These are phyloP conservation scores for Monosporascus sp. DNA, from an alignment of 2,329 filamentous ascomycete species.

Conservation along the genomic window DNA sequence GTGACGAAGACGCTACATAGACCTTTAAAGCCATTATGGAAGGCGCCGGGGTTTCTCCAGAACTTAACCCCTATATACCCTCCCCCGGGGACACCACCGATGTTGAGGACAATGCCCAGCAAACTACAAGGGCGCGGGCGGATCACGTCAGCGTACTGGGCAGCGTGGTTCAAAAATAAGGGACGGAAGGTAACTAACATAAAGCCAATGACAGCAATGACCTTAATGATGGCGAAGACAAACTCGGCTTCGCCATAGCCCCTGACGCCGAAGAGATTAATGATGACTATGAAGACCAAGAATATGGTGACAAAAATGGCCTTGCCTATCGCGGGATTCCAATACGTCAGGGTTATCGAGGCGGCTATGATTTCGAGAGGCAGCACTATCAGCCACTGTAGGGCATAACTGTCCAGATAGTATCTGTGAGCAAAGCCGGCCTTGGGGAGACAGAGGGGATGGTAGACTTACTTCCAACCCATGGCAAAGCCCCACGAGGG, in stretches of 20 bases:
- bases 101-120: conserved; percentile 79
- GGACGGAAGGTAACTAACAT: conserved; percentile 51
- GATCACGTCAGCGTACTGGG: not conserved
- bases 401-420: conserved; percentile 57
- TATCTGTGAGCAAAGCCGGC: not conserved
- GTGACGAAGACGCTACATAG: conserved; percentile 73
- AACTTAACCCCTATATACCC: conserved; percentile 76
- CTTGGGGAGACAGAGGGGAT: not conserved
- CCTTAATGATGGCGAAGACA: conserved; percentile 78
- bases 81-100: conserved; percentile 66
- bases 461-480: conserved; percentile 73
- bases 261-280: conserved; percentile 85
- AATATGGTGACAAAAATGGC: conserved; percentile 82
- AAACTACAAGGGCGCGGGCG: conserved; percentile 46
- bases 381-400: conserved; percentile 81
- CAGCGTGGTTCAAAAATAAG: too few species aligned
- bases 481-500: conserved; percentile 94
- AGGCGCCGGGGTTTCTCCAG: conserved; percentile 78
- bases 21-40: conserved; percentile 79
- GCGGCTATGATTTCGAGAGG: conserved; percentile 85
- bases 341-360: conserved; percentile 77
- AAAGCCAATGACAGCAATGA: conserved; percentile 80
- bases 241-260: conserved; percentile 90
- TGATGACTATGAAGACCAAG: conserved; percentile 65
- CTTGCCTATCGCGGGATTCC: conserved; percentile 59